Evolutionary conservation across 331 rosid species (phyloP), one percentile per base, ranked within the genome.

Genomic region (Rhamnella rubrinervis): DNA sequence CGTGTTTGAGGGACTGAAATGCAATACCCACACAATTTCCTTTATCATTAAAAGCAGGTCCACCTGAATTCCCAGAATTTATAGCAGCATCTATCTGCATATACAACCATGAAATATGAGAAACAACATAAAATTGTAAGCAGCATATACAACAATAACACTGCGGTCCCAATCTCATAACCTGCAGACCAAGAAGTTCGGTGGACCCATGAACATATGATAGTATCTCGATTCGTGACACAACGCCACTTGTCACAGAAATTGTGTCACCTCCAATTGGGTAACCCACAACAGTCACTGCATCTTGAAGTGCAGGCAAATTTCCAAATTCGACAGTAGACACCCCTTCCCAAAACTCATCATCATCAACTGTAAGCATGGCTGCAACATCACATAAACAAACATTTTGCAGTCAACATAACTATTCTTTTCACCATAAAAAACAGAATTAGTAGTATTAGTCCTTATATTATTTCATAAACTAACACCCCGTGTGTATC

Each of bases 191-290:
- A 6, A 83, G 83, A 40, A 83, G 85, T 71, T 83, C 87, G 15
- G 85, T 80, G 31, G 87, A 80, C 58, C 87, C 87, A 23, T 83
- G 83, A 67, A 72, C 87, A 74, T 83, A 83, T 6, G 87, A 83
- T 0, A 80, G 76, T 73, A 83, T 80, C 85, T 83, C 87, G n/a
- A 83, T 77, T 49, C 87, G 74, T 1, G 87, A 83, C 1, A 83
- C 87, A 63, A 83, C 87, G 46, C 87, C 87, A 74, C 87, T 83
- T 7, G 87, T 83, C 58, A 83, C 87, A 59, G 87, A 83, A 80
- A 83, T 83, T 28, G 87, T 83, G 70, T 83, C 87, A 15, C 87
- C 87, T 41, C 87, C 87, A 52, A 83, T 83, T 1, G 87, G 87
- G 59, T 83, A 83, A 46, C 87, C 87, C 55, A 83, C 87, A 5